Base-by-base conservation (phyloP, 140 eudicot species). In the Anethum foeniculum region DNA sequence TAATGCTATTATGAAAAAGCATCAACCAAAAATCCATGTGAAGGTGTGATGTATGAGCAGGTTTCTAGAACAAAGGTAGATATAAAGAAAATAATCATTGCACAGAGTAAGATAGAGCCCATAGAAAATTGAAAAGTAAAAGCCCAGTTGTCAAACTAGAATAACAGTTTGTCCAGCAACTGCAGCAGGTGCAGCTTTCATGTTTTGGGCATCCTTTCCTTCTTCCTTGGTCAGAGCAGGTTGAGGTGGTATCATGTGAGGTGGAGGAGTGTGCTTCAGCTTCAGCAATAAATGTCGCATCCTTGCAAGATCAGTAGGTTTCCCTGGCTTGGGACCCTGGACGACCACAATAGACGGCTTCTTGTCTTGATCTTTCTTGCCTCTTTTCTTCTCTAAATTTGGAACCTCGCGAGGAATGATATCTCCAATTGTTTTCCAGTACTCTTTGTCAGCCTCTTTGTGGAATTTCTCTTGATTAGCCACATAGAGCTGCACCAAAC, bases 281-380 rank as follows among this genome's bases (percentile, higher is more conserved):
- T 95, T 95, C 83, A 95, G 86, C 80, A 92, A 75, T 80, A 95
- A 76, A 80, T 93, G 97, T 81, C 99, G 95, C 92, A 95, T 71
- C 87, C 99, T 88, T 46, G 97, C 86, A 65, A 95, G 90, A 82
- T 95, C 99, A 12, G 99, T 95, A 16, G 99, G 99, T 79, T 95
- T 95, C 48, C 97, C 99, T 15, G 99, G 97, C 85, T 95, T 95
- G 18, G 97, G 99, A 36, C 99, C 99, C 80, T 95, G 99, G 52
- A 95, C 67, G 30, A 92, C 97, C 10, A 90, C 88, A 64, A 95
- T 82, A 3, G 96, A 88, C 3, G 97, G 97, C 81, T 95, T 95
- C 84, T 92, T 95, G 44, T 95, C 99, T 79, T 88, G 90, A 73
- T 91, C 97, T 82, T 94, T 95, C 86, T 92, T 95, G 58, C 96